These are phyloP conservation scores for Durotheca rogersii DNA, from an alignment of 495 filamentous ascomycete species.

Conservation along the genomic window DNA sequence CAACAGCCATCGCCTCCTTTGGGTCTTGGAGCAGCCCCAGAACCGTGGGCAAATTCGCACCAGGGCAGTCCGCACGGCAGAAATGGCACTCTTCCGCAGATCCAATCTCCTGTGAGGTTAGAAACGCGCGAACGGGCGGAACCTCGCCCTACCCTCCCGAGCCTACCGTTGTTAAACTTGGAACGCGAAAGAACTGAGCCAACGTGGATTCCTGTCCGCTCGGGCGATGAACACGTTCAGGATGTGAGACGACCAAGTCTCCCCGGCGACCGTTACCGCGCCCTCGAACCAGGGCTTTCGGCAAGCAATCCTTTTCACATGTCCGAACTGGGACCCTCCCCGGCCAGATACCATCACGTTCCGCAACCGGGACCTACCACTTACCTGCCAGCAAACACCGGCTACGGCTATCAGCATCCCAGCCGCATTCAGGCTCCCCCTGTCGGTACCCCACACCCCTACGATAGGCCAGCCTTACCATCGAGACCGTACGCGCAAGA, in stretches of 20 bases:
- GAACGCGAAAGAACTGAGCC: constrained; percentile 19
- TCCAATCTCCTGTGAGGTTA: constrained; percentile 24
- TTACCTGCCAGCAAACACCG: constrained; percentile 18
- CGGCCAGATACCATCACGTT: too few species aligned
- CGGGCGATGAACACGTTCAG: constrained; percentile 24
- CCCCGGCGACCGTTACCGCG: constrained; percentile 20
- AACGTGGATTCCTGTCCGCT: constrained; percentile 21
- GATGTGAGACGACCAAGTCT: constrained; percentile 29
- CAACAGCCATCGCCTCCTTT: constrained; percentile 29
- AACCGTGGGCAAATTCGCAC: constrained; percentile 35
- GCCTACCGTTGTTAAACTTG: constrained; percentile 34
- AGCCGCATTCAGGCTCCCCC: constrained; percentile 42
- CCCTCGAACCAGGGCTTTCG: too few species aligned
- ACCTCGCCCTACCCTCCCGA: constrained; percentile 34
- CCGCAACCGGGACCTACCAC: constrained; percentile 14
- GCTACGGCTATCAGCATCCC: constrained; percentile 37
- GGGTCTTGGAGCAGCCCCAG: constrained; percentile 17
- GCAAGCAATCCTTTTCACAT: too few species aligned
- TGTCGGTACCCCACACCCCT: constrained; percentile 28
- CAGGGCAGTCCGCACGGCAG: constrained; percentile 32
- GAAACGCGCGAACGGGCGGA: constrained; percentile 30
- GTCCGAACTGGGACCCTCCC: too few species aligned
- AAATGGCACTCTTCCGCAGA: constrained; percentile 23
- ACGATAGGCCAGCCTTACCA: constrained; percentile 41
- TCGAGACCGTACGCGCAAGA: constrained; percentile 31